Evolutionary conservation across 164 flowering plant genomes (phyloP).

Genomic region (Annona squamosa): DNA sequence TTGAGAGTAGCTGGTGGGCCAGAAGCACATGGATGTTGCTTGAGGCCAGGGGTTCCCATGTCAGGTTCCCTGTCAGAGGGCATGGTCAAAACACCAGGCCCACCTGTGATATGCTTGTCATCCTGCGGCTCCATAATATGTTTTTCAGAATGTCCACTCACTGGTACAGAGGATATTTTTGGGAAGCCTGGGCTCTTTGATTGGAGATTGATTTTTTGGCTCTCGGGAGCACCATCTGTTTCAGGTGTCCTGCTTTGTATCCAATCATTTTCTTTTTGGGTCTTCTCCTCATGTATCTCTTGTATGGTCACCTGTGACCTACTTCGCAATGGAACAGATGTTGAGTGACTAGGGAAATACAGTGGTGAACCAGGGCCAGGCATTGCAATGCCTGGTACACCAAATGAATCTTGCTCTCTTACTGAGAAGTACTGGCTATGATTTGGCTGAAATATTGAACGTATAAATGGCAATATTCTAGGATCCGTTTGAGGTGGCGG

Average conservation of each 20-base stretch:
- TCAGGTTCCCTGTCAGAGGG: conserved; percentile 9
- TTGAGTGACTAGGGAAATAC: conserved; percentile 19
- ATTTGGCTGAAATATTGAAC: conserved; percentile 28
- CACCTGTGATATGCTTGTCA: conserved; percentile 19
- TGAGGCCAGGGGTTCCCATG: conserved; percentile 5
- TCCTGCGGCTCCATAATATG: conserved; percentile 13
- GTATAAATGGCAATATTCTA: conserved; percentile 35
- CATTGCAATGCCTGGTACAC: conserved; percentile 20
- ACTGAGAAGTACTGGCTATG: conserved; percentile 25
- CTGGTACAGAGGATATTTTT: conserved; percentile 9
- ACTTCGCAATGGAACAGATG: conserved; percentile 15
- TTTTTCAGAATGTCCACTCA: conserved; percentile 11
- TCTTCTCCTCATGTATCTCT: conserved; percentile 45
- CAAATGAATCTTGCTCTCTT: conserved; percentile 23
- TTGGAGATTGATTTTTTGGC: conserved; percentile 10
- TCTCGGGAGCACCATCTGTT: conserved; percentile 4
- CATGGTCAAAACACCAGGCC: background rate
- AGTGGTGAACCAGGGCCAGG: conserved; percentile 27
- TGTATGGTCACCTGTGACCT: conserved; percentile 38
- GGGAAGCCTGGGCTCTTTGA: conserved; percentile 10
- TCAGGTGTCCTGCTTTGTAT: conserved; percentile 6
- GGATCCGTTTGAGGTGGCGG: conserved; percentile 24
- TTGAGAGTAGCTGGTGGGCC: background rate
- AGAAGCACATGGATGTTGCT: background rate
- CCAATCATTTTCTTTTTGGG: conserved; percentile 14